Conservation (phyloP, 163 green algal species). For the Trebouxia gelatinosa region DNA sequence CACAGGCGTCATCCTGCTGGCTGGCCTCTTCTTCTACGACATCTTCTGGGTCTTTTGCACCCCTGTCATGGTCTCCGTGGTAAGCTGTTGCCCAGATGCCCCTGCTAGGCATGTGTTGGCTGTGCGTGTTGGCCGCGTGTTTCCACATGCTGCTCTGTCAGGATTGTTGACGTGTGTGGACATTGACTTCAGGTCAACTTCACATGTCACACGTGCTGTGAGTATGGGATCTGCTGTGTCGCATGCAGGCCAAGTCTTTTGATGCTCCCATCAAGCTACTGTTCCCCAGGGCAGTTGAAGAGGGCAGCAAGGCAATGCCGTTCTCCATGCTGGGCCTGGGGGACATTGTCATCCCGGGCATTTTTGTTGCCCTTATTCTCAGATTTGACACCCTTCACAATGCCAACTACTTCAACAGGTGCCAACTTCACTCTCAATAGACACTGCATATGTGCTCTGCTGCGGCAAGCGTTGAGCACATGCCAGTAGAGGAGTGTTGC, state of each 20-base stretch:
- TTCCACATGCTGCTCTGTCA: not conserved
- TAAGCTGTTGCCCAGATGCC: not conserved
- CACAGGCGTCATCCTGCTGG: conserved; percentile 75
- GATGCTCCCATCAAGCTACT: conserved; percentile 98
- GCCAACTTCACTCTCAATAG: too few relatives aligned
- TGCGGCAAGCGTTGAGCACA: too few relatives aligned
- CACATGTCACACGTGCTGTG: too few relatives aligned
- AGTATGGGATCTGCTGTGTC: not conserved
- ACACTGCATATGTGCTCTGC: too few relatives aligned
- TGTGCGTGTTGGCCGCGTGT: not conserved
- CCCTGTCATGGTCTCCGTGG: conserved; percentile 88
- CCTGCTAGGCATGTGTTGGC: conserved; percentile 65
- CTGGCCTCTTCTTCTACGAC: conserved; percentile 96
- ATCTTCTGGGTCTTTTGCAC: conserved; percentile 99
- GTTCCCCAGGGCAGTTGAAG: conserved; percentile 61
- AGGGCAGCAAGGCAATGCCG: conserved; percentile 47
- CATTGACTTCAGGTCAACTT: too few relatives aligned
- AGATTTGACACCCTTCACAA: conserved; percentile 74
- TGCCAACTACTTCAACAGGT: conserved; percentile 47
- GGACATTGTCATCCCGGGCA: conserved; percentile 95
- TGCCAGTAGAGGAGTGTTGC: too few relatives aligned
- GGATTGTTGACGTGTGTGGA: too few relatives aligned
- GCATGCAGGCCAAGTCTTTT: conserved; percentile 89
- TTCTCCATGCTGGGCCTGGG: conserved; percentile 98
- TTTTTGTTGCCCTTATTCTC: conserved; percentile 93